Evolutionary conservation across 2,329 filamentous ascomycete genomes (phyloP).

Genomic region (Tolypocladium tropicale): DNA sequence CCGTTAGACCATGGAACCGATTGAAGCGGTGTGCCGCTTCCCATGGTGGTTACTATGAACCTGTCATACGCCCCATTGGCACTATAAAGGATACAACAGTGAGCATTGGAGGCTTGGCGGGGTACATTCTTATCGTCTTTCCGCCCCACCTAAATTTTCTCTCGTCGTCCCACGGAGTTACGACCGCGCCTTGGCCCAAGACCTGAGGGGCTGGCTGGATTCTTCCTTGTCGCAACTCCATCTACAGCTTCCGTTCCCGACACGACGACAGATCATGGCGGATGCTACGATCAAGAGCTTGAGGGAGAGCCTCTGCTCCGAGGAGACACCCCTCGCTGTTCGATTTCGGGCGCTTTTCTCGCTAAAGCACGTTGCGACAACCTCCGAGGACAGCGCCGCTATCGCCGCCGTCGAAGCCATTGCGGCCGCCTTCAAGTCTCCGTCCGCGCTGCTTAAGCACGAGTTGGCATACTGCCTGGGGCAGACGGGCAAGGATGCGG

Average conservation of each 20-base stretch:
- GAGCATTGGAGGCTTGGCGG: constrained; percentile 2
- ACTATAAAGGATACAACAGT: too few relatives aligned
- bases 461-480: constrained; percentile 96
- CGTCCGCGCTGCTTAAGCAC: constrained; percentile 87
- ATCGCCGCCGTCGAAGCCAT: constrained; percentile 63
- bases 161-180: constrained; percentile 6
- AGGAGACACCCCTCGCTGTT: constrained; percentile 70
- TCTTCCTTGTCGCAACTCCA: background rate
- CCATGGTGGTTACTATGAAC: constrained; percentile 9
- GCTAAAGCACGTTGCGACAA: constrained; percentile 81
- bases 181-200: background rate
- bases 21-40: constrained; percentile 15
- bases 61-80: too few relatives aligned
- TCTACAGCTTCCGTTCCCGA: background rate
- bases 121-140: constrained; percentile 8
- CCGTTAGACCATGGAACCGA: constrained; percentile 25
- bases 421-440: constrained; percentile 72
- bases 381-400: constrained; percentile 48
- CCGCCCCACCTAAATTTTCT: constrained; percentile 25
- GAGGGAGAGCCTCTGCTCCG: constrained; percentile 68
- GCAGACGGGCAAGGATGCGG: constrained; percentile 70
- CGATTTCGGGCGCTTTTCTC: constrained; percentile 97
- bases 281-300: constrained; percentile 47
- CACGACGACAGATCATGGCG: constrained; percentile 8
- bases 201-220: background rate